Evolutionary conservation across 257 asterid species (phyloP).

Genomic region (Cinchona pubescens): DNA sequence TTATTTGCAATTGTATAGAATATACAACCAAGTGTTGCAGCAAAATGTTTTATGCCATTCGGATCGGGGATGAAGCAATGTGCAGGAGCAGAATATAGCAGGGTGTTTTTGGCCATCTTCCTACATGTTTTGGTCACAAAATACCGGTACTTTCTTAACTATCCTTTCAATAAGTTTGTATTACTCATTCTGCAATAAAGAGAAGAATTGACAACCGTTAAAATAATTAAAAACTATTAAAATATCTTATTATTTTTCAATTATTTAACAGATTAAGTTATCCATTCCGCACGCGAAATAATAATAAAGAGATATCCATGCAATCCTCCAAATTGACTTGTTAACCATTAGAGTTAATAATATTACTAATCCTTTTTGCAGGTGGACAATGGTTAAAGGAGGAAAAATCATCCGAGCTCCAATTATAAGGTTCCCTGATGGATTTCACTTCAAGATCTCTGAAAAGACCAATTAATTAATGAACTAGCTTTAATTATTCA

Average conservation of each 20-base stretch:
- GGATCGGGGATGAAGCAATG: conserved; percentile 89
- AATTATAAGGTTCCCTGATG: conserved; percentile 72
- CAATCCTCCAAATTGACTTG: background rate
- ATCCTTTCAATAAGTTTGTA: background rate
- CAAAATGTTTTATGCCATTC: conserved; percentile 74
- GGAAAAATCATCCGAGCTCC: conserved; percentile 72
- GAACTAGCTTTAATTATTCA: background rate
- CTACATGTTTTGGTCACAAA: conserved; percentile 71
- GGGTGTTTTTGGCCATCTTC: conserved; percentile 64
- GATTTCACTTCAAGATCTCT: conserved; percentile 64
- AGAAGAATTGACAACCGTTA: too few relatives aligned
- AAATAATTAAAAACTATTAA: too few relatives aligned
- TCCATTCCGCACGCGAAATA: too few relatives aligned
- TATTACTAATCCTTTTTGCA: conserved; percentile 16
- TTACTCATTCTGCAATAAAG: too few relatives aligned
- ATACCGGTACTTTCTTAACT: conserved; percentile 41
- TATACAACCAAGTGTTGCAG: conserved; percentile 33
- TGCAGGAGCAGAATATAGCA: conserved; percentile 86
- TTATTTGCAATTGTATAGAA: conserved; percentile 24
- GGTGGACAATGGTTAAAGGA: conserved; percentile 65
- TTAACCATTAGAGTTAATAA: too few relatives aligned
- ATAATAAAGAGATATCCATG: background rate
- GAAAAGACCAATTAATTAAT: conserved; percentile 21
- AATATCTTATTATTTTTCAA: too few relatives aligned
- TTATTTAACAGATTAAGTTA: too few relatives aligned